phyloP scores from a whole-genome alignment of 2,329 filamentous ascomycete species.

The Fusarium anguioides region DNA sequence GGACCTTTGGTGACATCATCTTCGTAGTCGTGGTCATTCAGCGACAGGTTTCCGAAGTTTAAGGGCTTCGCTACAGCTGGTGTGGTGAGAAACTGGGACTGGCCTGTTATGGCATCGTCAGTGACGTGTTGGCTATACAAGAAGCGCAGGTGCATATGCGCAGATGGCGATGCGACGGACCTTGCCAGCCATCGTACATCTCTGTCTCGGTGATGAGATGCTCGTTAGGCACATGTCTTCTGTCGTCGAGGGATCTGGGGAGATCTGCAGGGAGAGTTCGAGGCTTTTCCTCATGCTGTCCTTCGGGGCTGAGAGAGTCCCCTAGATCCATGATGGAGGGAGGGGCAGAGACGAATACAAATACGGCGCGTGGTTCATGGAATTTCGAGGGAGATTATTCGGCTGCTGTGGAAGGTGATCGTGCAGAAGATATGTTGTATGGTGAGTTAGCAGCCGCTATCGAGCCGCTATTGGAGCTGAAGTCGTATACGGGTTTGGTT shows the following conservation, averaged over 20 bases:
- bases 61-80: slow-evolving; percentile 86
- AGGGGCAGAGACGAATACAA: slow-evolving; percentile 51
- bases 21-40: slow-evolving; percentile 83
- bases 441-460: background rate
- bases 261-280: slow-evolving; percentile 81
- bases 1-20: slow-evolving; percentile 65
- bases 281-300: slow-evolving; percentile 54
- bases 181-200: slow-evolving; percentile 99
- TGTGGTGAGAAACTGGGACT: slow-evolving; percentile 93
- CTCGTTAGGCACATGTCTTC: slow-evolving; percentile 73
- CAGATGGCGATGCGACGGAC: slow-evolving; percentile 55
- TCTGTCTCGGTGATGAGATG: slow-evolving; percentile 82
- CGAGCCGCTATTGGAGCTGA: slow-evolving; percentile 2
- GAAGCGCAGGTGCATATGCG: slow-evolving; percentile 24
- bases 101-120: slow-evolving; percentile 67
- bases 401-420: background rate
- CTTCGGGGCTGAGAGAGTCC: slow-evolving; percentile 58
- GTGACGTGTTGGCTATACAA: slow-evolving; percentile 38
- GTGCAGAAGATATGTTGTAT: background rate
- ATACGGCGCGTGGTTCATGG: slow-evolving; percentile 49
- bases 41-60: slow-evolving; percentile 81
- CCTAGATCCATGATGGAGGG: slow-evolving; percentile 68
- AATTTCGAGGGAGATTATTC: slow-evolving; percentile 24
- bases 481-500: background rate
- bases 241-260: slow-evolving; percentile 91